Percentiles rank a stretch among this genome's conserved stretches.
Conservation (phyloP, 768 basidiomycete species). For the Rhizopogon roseolus region DNA sequence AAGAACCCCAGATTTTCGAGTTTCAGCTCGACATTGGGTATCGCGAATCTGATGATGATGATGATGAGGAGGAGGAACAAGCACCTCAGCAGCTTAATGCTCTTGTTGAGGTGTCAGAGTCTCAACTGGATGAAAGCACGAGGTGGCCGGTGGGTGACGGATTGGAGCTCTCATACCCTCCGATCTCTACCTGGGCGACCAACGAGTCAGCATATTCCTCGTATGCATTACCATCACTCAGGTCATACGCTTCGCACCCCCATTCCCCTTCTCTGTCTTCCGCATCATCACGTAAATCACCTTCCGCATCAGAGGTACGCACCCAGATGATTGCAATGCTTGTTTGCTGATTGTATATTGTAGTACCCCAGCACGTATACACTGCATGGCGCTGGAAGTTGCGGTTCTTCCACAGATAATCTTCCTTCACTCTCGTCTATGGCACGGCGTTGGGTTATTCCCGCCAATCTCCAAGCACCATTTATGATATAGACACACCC, state of each 20-base stretch:
- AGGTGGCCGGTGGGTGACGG: conserved; percentile 21
- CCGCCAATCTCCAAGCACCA: conserved; percentile 26
- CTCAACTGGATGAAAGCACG: conserved; percentile 13
- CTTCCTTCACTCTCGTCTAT: conserved; percentile 30
- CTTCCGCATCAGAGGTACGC: conserved; percentile 23
- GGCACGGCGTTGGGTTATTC: conserved; percentile 32
- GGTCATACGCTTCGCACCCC: conserved; percentile 20
- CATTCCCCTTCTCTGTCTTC: conserved; percentile 25
- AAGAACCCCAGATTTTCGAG: conserved; percentile 59
- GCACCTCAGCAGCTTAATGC: conserved; percentile 9
- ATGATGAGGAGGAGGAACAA: conserved; percentile 9
- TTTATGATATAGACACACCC: conserved; percentile 28
- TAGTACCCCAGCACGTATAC: conserved; percentile 21
- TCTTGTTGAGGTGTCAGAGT: conserved; percentile 5
- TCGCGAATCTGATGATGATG: conserved; percentile 13
- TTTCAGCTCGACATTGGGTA: conserved; percentile 50
- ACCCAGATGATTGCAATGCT: background rate
- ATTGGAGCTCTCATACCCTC: conserved; percentile 12
- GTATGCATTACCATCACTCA: conserved; percentile 24
- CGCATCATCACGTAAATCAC: conserved; percentile 19
- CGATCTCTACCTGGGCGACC: conserved; percentile 22
- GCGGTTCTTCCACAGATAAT: conserved; percentile 26
- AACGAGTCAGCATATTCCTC: conserved; percentile 19
- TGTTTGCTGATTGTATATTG: background rate
- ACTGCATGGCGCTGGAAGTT: conserved; percentile 21